Evolutionary conservation across 495 filamentous ascomycete species (phyloP).

Genomic region (Filosporella fistucella): DNA sequence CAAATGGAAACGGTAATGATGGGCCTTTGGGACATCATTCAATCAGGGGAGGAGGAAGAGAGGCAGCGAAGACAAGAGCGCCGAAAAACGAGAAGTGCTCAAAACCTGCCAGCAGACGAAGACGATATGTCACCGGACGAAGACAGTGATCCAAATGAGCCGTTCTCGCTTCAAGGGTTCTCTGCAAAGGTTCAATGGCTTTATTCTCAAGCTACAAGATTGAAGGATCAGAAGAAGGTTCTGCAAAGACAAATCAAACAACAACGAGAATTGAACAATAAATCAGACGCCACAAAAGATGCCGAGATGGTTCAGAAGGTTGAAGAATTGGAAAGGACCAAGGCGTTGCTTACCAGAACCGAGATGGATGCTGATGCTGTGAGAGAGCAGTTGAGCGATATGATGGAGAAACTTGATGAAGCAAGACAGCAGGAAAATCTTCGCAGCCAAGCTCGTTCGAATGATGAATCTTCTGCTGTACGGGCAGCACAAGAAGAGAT

Average conservation of each 20-base stretch:
- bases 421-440: slow-evolving; percentile 27
- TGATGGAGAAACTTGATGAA: slow-evolving; percentile 49
- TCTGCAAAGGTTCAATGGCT: slow-evolving; percentile 73
- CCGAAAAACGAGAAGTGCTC: slow-evolving; percentile 33
- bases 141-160: slow-evolving; percentile 41
- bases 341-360: slow-evolving; percentile 41
- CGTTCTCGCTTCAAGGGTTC: slow-evolving; percentile 65
- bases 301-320: slow-evolving; percentile 44
- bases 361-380: slow-evolving; percentile 41
- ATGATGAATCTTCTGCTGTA: slow-evolving; percentile 30
- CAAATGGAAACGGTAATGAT: slow-evolving; percentile 57
- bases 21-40: slow-evolving; percentile 70
- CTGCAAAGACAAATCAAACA: slow-evolving; percentile 86
- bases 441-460: slow-evolving; percentile 23
- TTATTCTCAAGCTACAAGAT: slow-evolving; percentile 54
- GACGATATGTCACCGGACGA: slow-evolving; percentile 40
- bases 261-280: slow-evolving; percentile 81
- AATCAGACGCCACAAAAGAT: slow-evolving; percentile 55
- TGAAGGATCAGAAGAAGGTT: slow-evolving; percentile 81
- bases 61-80: slow-evolving; percentile 47
- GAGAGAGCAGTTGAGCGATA: slow-evolving; percentile 39
- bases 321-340: slow-evolving; percentile 49
- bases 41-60: slow-evolving; percentile 56
- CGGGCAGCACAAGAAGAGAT: slow-evolving; percentile 43
- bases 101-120: slow-evolving; percentile 42